phyloP scores from a whole-genome alignment of 1,139 yeast species.

The Candida tropicalis region DNA sequence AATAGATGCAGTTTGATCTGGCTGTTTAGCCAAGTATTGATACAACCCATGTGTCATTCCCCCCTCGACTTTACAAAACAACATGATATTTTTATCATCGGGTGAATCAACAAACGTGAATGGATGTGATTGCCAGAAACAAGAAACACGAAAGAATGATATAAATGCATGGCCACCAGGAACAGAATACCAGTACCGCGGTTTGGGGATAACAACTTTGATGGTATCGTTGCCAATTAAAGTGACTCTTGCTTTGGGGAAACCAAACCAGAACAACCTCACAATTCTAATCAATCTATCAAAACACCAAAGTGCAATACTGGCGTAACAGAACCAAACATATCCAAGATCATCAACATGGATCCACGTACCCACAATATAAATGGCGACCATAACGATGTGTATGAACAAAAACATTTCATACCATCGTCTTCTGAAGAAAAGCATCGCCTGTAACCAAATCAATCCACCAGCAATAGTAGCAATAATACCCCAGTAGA shows the following conservation, averaged over 20 bases:
- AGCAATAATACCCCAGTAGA: slow-evolving; percentile 35
- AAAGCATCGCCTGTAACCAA: slow-evolving; percentile 39
- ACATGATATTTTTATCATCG: slow-evolving; percentile 19
- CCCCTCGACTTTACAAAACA: slow-evolving; percentile 36
- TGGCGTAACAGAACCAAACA: slow-evolving; percentile 38
- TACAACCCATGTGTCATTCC: slow-evolving; percentile 39
- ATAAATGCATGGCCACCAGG: slow-evolving; percentile 58
- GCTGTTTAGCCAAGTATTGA: slow-evolving; percentile 29
- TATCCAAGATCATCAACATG: slow-evolving; percentile 46
- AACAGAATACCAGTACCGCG: slow-evolving; percentile 40
- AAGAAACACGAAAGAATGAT: slow-evolving; percentile 40
- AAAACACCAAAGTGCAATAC: slow-evolving; percentile 44
- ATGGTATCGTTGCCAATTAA: slow-evolving; percentile 42
- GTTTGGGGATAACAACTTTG: slow-evolving; percentile 42
- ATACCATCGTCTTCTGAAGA: slow-evolving; percentile 44
- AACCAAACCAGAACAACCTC: slow-evolving; percentile 39
- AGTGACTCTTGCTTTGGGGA: slow-evolving; percentile 35
- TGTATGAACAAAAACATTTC: slow-evolving; percentile 46
- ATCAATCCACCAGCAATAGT: slow-evolving; percentile 37
- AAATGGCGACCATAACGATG: slow-evolving; percentile 42
- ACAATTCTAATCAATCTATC: slow-evolving; percentile 43
- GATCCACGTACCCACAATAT: slow-evolving; percentile 43
- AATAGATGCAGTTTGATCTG: slow-evolving; percentile 27
- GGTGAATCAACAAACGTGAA: slow-evolving; percentile 24
- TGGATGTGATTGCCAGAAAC: slow-evolving; percentile 49